phyloP scores from a whole-genome alignment of 179 eudicot species.

The Vitellaria paradoxa region DNA sequence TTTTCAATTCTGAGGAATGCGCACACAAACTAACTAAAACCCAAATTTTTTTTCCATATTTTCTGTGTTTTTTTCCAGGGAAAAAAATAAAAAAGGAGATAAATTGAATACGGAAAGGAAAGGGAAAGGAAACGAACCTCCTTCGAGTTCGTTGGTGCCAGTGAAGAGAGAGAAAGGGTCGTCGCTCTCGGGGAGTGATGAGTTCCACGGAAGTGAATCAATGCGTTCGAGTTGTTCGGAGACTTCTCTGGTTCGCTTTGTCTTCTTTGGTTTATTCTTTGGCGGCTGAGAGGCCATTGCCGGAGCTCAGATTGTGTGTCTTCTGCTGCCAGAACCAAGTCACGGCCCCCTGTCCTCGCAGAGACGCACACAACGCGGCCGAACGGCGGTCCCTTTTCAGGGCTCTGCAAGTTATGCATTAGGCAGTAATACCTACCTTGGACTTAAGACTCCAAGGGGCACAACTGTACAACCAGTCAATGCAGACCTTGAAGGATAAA shows the following conservation, averaged over 20 bases:
- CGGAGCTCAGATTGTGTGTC: neutral
- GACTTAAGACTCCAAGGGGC: too few relatives aligned
- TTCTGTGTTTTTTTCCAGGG: neutral
- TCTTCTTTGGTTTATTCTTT: constrained; percentile 21
- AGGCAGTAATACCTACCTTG: too few relatives aligned
- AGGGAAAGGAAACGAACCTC: constrained; percentile 41
- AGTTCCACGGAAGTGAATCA: constrained; percentile 63
- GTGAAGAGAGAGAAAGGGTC: constrained; percentile 51
- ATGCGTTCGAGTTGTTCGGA: constrained; percentile 44
- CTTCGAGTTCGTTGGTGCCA: constrained; percentile 55
- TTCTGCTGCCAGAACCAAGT: too few relatives aligned
- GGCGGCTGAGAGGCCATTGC: constrained; percentile 31
- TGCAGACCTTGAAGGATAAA: too few relatives aligned
- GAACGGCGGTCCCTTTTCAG: neutral
- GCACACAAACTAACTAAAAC: neutral
- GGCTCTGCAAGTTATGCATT: neutral
- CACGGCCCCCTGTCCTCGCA: neutral
- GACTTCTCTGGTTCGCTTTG: constrained; percentile 25
- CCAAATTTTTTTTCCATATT: neutral
- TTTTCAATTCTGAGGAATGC: neutral
- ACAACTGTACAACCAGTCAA: too few relatives aligned
- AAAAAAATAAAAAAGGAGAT: neutral
- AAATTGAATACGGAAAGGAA: neutral
- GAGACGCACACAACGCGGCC: neutral
- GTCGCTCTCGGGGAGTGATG: constrained; percentile 37